These are phyloP conservation scores for Chimonanthus praecox DNA, from an alignment of 164 flowering plant genomes.

Conservation along the genomic window DNA sequence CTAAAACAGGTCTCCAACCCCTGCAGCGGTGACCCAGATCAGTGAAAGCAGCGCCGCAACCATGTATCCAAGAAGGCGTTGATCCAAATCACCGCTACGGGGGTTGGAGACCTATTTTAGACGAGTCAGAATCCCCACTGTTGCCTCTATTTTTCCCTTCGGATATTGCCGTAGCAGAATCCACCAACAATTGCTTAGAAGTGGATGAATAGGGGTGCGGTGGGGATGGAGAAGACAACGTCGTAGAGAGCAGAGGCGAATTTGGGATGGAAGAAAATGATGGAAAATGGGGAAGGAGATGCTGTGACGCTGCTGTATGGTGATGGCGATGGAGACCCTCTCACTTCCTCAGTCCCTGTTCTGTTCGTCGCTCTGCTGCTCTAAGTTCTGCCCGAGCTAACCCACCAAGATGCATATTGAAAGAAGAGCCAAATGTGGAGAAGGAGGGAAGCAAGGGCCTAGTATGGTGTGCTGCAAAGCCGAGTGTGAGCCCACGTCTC, in stretches of 20 bases:
- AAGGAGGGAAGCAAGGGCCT: background rate
- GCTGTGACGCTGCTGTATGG: background rate
- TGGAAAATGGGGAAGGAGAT: conserved; percentile 22
- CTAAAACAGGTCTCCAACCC: conserved; percentile 28
- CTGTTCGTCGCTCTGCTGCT: no score
- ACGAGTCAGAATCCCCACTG: conserved; percentile 47
- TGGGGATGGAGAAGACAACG: conserved; percentile 11
- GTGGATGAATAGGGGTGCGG: background rate
- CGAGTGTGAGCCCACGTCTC: background rate
- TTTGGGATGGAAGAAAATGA: conserved; percentile 27
- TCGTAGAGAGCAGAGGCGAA: conserved; percentile 1
- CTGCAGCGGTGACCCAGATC: conserved; percentile 46
- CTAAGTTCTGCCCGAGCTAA: background rate
- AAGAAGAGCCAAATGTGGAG: background rate
- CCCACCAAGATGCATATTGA: background rate
- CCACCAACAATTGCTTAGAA: conserved; percentile 44
- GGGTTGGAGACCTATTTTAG: conserved; percentile 28
- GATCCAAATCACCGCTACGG: conserved; percentile 46
- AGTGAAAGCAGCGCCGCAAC: conserved; percentile 50
- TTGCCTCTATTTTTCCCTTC: conserved; percentile 50
- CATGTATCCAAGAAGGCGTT: conserved; percentile 46
- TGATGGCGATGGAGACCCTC: no score
- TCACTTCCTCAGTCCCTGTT: no score
- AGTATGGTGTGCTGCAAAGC: background rate
- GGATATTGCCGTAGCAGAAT: conserved; percentile 61